A percentile compares a stretch with the other conserved stretches of the same genome.
phyloP scores from a whole-genome alignment of 1,284 basidiomycete genomes.

The Ceratobasidium sp. region DNA sequence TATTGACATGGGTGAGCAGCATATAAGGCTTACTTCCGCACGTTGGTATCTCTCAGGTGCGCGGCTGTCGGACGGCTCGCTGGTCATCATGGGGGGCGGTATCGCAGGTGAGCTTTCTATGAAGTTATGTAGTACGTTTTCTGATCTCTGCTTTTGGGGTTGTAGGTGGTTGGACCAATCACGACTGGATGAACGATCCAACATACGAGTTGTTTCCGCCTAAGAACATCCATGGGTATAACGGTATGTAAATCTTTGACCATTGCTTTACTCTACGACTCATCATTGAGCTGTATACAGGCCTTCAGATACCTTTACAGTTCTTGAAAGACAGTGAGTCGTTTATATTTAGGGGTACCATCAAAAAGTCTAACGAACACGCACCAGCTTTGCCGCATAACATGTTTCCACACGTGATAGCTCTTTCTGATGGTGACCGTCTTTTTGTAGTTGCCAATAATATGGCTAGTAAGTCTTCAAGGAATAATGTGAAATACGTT shows the following conservation, averaged over 20 bases:
- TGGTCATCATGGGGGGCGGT: slow-evolving; percentile 54
- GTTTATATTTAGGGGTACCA: too few relatives aligned
- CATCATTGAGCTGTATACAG: neutral
- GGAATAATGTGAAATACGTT: too few relatives aligned
- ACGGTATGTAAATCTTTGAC: too few relatives aligned
- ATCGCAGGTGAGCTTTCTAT: slow-evolving; percentile 34
- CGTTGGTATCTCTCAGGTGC: slow-evolving; percentile 64
- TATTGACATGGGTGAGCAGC: slow-evolving; percentile 58
- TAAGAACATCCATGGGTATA: slow-evolving; percentile 74
- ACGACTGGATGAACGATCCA: slow-evolving; percentile 87
- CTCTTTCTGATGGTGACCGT: neutral
- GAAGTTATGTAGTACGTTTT: neutral
- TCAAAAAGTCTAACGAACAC: too few relatives aligned
- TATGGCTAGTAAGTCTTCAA: slow-evolving; percentile 26
- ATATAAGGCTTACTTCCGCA: slow-evolving; percentile 59
- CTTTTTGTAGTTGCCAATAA: slow-evolving; percentile 32
- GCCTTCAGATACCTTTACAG: slow-evolving; percentile 61
- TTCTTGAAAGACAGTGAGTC: slow-evolving; percentile 64
- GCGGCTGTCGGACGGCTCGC: slow-evolving; percentile 52
- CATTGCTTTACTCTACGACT: slow-evolving; percentile 57
- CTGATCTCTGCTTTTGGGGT: slow-evolving; percentile 52
- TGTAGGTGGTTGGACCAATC: too few relatives aligned
- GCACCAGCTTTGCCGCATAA: slow-evolving; percentile 31
- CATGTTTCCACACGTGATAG: slow-evolving; percentile 19
- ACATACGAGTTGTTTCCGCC: slow-evolving; percentile 86